Evolutionary conservation across 345 rosid genomes (phyloP), one percentile per base, ranked within the genome.

Genomic region (Dipteronia dyeriana): DNA sequence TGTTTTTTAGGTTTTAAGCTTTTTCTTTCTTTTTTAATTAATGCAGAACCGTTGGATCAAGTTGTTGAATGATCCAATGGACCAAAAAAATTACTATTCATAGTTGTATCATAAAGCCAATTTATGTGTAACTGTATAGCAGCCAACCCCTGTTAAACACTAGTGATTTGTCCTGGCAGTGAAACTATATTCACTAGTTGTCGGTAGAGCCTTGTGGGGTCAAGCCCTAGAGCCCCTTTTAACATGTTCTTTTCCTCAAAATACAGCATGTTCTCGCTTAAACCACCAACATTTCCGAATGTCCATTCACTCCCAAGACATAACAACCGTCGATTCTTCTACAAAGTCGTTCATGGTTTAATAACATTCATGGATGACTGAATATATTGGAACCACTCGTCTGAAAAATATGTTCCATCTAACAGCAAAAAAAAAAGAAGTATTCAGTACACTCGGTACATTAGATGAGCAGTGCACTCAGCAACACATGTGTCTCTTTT

Each of bases 191-290:
- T 31, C 34, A 31, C 34, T 31, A 9, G 59, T 6, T 73, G 78
- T 75, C 78, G 78, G 78, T 66, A 72, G 65, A 49, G 54, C 10
- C 14, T 23, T 0, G 76, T 41, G 67, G 76, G 68, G 56, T 26
- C 68, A 41, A 31, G 34, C 34, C n/a, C 5, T 5, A 31, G 34
- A 9, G 1, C 45, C 8, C 45, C 10, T 41, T 41, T 7, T n/a
- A n/a, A 11, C 31, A n/a, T 39, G 10, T 66, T 4, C 64, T 29
- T 54, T 57, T 54, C 22, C 64, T 54, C 65, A 14, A 31, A 31
- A 49, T 68, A 66, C 79, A 76, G 74, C 60, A 68, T 76, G 73
- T 39, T 23, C 39, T 12, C 14, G 1, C 66, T 76, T 76, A 76
- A 39, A 22, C 38, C 29, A 10, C 79, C 67, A 10, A 59, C 74